These are phyloP conservation scores for Musa beccarii DNA, from an alignment of 176 grass and related monocot genomes.

Conservation along the genomic window DNA sequence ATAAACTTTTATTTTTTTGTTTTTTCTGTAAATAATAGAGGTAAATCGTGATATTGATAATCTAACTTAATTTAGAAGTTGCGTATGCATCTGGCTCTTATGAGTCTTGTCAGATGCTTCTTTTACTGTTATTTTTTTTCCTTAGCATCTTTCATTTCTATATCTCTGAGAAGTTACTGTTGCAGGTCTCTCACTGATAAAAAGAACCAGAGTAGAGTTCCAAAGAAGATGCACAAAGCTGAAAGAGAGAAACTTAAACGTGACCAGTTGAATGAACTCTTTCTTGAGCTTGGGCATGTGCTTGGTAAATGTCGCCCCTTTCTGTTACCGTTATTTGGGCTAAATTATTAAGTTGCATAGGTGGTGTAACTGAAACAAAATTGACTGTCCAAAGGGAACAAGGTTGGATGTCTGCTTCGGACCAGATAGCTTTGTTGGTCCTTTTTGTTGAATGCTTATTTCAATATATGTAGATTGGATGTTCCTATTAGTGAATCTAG, in stretches of 20 bases:
- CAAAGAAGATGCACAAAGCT: conserved; percentile 74
- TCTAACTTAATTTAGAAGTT: neutral
- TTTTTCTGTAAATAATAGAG: neutral
- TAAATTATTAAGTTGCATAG: neutral
- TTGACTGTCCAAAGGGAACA: conserved; percentile 3
- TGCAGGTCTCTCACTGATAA: conserved; percentile 33
- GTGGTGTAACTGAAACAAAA: conserved; percentile 5
- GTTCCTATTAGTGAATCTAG: neutral
- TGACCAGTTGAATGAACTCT: conserved; percentile 63
- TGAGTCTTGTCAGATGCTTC: neutral
- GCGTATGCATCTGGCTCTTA: neutral
- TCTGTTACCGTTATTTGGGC: neutral
- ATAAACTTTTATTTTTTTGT: neutral
- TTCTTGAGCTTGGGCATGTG: conserved; percentile 53
- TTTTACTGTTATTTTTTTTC: neutral
- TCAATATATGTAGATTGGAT: neutral
- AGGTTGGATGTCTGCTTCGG: conserved; percentile 1
- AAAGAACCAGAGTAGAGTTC: conserved; percentile 39
- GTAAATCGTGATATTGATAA: too few relatives aligned
- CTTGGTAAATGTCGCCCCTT: conserved; percentile 38
- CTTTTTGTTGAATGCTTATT: neutral
- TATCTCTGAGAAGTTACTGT: conserved; percentile 13
- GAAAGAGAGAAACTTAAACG: conserved; percentile 64
- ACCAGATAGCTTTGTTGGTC: neutral
- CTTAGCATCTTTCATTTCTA: conserved; percentile 11